Base-by-base conservation (phyloP, 352 stramenopile genomes). In the Globisporangium ultimum region DNA sequence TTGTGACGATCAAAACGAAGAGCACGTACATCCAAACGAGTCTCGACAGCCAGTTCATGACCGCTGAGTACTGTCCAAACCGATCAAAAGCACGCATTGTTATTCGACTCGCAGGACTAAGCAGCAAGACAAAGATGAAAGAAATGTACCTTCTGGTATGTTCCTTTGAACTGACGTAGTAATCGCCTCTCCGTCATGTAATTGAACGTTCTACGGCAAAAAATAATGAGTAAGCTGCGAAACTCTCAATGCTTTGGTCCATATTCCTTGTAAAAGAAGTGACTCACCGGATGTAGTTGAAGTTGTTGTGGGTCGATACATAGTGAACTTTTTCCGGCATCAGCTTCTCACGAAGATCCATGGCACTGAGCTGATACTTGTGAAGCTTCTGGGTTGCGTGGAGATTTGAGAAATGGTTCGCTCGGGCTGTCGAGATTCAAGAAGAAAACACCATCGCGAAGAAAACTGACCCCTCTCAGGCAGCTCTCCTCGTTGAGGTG, bases 11-110 rank as follows among this genome's bases (percentile, higher is more conserved):
- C 32, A 66, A 53, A 20, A 62, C 63, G 45, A 69, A 69, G 63
- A 69, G 50, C 28, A 69, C 60, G 46, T 69, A 69, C 48, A 66
- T 48, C 58, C 58, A 56, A n/a, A 69, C 55, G 43, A 69, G 17
- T 14, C 32, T 48, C 50, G 63, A 63, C 24, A 69, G 13, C 47
- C 46, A 61, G 47, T 41, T 48, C 57, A 61, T 66, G n/a, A 69
- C 42, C n/a, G 50, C 20, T 24, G 63, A 66, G 63, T 69, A 66
- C 63, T 69, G 32, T 43, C 8, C 38, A 13, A 17, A 43, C 38
- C 24, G 24, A 32, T 32, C 5, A 32, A 32, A 2, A 32, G 2
- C 24, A 32, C 24, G 5, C 24, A 32, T 6, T 6, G 24, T 32
- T 5, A 32, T 2, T 32, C 24, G 2, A 32, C 24, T 32, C 5